Percentiles rank a stretch among this genome's conserved stretches.
phyloP scores from a whole-genome alignment of 176 grass and related monocot species.

The Thalia dealbata region DNA sequence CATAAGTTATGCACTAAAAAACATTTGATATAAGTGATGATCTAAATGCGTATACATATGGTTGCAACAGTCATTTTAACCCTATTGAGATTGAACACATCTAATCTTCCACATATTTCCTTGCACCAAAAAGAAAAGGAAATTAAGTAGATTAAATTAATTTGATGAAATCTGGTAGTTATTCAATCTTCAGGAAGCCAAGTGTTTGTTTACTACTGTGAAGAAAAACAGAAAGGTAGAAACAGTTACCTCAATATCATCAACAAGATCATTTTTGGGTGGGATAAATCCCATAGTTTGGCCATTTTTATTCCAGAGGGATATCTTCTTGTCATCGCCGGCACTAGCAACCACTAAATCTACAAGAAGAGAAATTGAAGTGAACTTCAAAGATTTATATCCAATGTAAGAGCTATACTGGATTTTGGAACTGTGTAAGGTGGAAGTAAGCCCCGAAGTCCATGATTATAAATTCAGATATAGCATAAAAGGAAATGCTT shows the following conservation, averaged over 20 bases:
- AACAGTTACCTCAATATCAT: conserved; percentile 75
- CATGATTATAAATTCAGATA: too few relatives aligned
- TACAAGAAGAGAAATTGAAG: conserved; percentile 33
- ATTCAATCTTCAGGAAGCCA: neutral
- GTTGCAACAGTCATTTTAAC: too few relatives aligned
- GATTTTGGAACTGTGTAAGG: too few relatives aligned
- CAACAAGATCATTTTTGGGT: conserved; percentile 50
- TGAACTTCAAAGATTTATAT: too few relatives aligned
- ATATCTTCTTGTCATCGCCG: conserved; percentile 94
- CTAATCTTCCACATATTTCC: too few relatives aligned
- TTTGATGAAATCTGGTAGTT: neutral
- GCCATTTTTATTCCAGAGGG: conserved; percentile 88
- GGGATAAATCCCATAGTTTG: conserved; percentile 71
- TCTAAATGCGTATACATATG: neutral
- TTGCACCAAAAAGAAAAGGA: neutral
- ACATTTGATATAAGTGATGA: neutral
- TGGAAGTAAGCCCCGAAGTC: too few relatives aligned
- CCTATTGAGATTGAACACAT: too few relatives aligned
- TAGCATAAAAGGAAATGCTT: too few relatives aligned
- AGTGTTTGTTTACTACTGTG: neutral
- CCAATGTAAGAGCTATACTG: too few relatives aligned
- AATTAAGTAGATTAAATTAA: neutral
- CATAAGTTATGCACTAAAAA: too few relatives aligned
- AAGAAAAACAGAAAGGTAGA: neutral
- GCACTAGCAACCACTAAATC: conserved; percentile 88